These are phyloP conservation scores for Melaleuca alternifolia DNA, from an alignment of 345 rosid genomes.

Conservation along the genomic window DNA sequence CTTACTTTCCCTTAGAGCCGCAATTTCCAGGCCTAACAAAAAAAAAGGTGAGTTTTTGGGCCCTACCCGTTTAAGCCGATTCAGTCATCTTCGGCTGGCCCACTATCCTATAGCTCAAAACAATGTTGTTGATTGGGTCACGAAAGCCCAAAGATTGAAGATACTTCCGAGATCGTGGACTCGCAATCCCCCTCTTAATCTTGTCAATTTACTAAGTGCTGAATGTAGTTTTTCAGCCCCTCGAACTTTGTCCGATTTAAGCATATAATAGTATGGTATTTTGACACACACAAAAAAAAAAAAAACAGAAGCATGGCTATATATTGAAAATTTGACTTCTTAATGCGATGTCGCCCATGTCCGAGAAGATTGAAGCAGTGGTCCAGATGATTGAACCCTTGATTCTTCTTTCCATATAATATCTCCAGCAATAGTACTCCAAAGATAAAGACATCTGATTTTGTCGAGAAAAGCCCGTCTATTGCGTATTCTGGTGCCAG, in stretches of 20 bases:
- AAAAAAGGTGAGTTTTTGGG: not conserved
- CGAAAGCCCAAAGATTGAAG: no score
- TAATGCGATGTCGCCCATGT: not conserved
- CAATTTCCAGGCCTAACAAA: constrained; percentile 23
- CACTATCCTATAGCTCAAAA: no score
- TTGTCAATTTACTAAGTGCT: no score
- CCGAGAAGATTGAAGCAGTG: not conserved
- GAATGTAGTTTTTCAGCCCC: no score
- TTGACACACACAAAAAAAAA: no score
- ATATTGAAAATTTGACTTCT: not conserved
- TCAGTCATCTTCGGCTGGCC: no score
- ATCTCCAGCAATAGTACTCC: constrained; percentile 1
- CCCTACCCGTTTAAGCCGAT: no score
- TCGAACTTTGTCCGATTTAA: no score
- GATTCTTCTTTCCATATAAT: not conserved
- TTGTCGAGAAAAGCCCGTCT: not conserved
- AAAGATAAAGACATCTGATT: not conserved
- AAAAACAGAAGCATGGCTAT: not conserved
- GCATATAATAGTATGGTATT: no score
- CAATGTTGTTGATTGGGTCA: no score
- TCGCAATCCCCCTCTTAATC: no score
- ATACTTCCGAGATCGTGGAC: no score
- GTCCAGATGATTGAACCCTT: not conserved
- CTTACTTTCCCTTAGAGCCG: constrained; percentile 17
- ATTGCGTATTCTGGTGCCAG: constrained; percentile 8